Evolutionary conservation across 2,329 filamentous ascomycete species (phyloP).

Genomic region (Aureobasidium sp.): DNA sequence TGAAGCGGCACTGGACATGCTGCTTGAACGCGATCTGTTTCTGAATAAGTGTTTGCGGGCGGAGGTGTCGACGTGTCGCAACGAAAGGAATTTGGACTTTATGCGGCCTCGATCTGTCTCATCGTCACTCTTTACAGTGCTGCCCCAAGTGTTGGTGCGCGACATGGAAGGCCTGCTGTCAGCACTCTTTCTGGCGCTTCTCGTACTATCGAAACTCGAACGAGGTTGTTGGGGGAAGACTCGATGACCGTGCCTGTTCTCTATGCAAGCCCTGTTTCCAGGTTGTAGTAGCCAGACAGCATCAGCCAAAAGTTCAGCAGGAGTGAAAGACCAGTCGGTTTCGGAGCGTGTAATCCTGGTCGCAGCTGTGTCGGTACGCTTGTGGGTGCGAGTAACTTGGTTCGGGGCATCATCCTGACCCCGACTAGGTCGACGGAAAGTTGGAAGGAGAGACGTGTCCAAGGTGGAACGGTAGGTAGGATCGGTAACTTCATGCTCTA

Average conservation of each 20-base stretch:
- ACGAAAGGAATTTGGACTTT: slow-evolving; percentile 14
- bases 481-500: slow-evolving; percentile 42
- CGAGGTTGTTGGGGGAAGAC: slow-evolving; percentile 48
- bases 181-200: background rate
- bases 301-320: slow-evolving; percentile 82
- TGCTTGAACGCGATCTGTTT: slow-evolving; percentile 14
- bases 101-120: slow-evolving; percentile 10
- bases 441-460: slow-evolving; percentile 22
- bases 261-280: slow-evolving; percentile 70
- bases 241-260: slow-evolving; percentile 66
- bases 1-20: slow-evolving; percentile 25
- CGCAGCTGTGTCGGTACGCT: slow-evolving; percentile 32
- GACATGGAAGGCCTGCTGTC: background rate
- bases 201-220: slow-evolving; percentile 16
- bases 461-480: slow-evolving; percentile 30
- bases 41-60: slow-evolving; percentile 10
- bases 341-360: slow-evolving; percentile 62
- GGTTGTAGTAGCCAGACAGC: slow-evolving; percentile 81
- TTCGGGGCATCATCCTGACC: slow-evolving; percentile 19
- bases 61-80: slow-evolving; percentile 13
- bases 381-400: slow-evolving; percentile 18
- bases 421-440: slow-evolving; percentile 11
- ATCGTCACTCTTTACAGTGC: slow-evolving; percentile 7
- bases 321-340: slow-evolving; percentile 76
- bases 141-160: slow-evolving; percentile 8